A percentile compares a stretch with the other conserved stretches of the same genome.
phyloP scores from a whole-genome alignment of 176 grass and related monocot genomes.

The Phoenix dactylifera region DNA sequence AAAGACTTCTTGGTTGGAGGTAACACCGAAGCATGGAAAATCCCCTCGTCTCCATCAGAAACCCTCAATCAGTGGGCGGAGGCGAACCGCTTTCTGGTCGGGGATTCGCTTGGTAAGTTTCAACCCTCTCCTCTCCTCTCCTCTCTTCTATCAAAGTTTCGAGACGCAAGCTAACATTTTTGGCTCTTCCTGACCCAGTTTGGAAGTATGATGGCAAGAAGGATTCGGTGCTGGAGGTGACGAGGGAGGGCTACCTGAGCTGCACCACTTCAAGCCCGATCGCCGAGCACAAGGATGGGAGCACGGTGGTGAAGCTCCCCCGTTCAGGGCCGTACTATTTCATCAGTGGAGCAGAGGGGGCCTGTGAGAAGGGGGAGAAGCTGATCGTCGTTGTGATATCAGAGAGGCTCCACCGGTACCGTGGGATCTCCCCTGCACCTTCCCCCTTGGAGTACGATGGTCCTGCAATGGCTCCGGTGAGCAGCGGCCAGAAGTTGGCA shows the following conservation, averaged over 20 bases:
- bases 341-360: constrained; percentile 16
- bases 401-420: constrained; percentile 6
- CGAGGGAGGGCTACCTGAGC: constrained; percentile 28
- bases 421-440: not conserved
- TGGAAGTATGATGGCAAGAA: constrained; percentile 33
- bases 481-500: not conserved
- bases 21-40: constrained; percentile 17
- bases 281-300: constrained; percentile 14
- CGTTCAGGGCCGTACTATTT: constrained; percentile 31
- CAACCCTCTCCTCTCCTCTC: not conserved
- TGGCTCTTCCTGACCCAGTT: constrained; percentile 10
- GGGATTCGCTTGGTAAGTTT: constrained; percentile 32
- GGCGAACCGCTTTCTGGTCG: constrained; percentile 29
- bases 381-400: constrained; percentile 30
- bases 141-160: not conserved
- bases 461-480: constrained; percentile 10
- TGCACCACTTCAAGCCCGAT: constrained; percentile 34
- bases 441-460: constrained; percentile 12
- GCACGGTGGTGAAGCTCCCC: not conserved
- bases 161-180: not conserved
- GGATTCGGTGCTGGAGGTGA: constrained; percentile 41
- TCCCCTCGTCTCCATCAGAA: constrained; percentile 18
- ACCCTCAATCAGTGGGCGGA: constrained; percentile 44
- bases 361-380: constrained; percentile 23
- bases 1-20: constrained; percentile 34